These are phyloP conservation scores for Hyparrhenia diplandra DNA, from an alignment of 176 grass and related monocot species.

Conservation along the genomic window DNA sequence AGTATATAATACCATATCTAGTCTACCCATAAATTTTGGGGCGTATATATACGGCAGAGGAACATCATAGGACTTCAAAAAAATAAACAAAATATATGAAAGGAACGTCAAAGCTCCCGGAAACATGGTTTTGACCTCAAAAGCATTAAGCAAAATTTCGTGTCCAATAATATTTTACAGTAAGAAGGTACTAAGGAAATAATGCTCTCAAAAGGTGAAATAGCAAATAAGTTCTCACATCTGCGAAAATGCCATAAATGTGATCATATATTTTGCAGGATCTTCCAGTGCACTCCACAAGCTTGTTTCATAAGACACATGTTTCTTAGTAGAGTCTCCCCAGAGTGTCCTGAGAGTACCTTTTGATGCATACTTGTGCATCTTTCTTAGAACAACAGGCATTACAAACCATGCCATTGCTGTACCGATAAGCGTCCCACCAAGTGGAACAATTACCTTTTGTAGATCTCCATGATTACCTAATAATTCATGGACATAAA, in stretches of 20 bases:
- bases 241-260: conserved; percentile 66
- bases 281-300: conserved; percentile 64
- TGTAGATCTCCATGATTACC: conserved; percentile 51
- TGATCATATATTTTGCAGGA: conserved; percentile 62
- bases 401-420: conserved; percentile 74
- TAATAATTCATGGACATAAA: conserved; percentile 37
- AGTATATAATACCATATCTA: background rate
- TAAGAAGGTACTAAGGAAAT: background rate
- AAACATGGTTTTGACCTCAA: background rate
- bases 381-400: conserved; percentile 46
- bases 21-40: background rate
- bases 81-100: background rate
- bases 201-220: background rate
- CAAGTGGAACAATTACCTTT: conserved; percentile 43
- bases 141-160: background rate
- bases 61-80: background rate
- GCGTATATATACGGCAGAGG: background rate
- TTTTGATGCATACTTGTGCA: conserved; percentile 55
- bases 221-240: conserved; percentile 41
- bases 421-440: conserved; percentile 50
- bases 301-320: conserved; percentile 44
- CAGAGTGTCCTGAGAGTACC: conserved; percentile 38
- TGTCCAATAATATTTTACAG: background rate
- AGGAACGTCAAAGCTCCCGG: background rate
- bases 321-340: conserved; percentile 20